phyloP scores from a whole-genome alignment of 306 rosid species.

The Sechiopsis laciniata region DNA sequence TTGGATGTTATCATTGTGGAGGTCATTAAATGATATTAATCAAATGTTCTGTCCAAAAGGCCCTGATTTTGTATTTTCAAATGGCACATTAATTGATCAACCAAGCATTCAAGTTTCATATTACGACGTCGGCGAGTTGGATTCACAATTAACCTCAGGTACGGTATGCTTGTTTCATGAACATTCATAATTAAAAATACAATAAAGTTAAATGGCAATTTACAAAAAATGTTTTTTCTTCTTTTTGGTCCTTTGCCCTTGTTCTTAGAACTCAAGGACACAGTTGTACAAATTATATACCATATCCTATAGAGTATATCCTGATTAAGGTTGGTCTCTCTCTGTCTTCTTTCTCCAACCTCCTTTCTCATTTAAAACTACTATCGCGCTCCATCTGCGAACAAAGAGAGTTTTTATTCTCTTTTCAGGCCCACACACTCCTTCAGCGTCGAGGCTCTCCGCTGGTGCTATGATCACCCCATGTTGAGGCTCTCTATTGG shows the following conservation, averaged over 20 bases:
- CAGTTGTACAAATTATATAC: no score
- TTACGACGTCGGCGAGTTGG: slow-evolving; percentile 40
- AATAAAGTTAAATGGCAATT: background rate
- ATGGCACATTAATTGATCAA: slow-evolving; percentile 46
- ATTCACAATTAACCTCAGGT: slow-evolving; percentile 58
- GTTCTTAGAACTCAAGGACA: no score
- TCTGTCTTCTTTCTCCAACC: no score
- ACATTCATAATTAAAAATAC: background rate
- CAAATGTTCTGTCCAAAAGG: slow-evolving; percentile 60
- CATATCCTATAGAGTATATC: no score
- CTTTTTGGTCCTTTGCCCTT: background rate
- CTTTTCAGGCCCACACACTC: no score
- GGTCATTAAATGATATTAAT: slow-evolving; percentile 38
- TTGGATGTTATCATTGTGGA: slow-evolving; percentile 83
- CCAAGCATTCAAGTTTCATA: slow-evolving; percentile 56
- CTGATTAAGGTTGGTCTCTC: no score
- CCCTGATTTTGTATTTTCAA: slow-evolving; percentile 41
- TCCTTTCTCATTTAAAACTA: no score
- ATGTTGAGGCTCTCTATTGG: no score
- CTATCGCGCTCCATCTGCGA: no score
- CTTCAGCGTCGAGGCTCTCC: no score
- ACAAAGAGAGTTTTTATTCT: no score
- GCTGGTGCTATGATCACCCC: no score
- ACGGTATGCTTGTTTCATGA: slow-evolving; percentile 22
- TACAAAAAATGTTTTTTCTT: background rate